phyloP scores from a whole-genome alignment of 2,329 filamentous ascomycete species.

The Sclerotinia minor region DNA sequence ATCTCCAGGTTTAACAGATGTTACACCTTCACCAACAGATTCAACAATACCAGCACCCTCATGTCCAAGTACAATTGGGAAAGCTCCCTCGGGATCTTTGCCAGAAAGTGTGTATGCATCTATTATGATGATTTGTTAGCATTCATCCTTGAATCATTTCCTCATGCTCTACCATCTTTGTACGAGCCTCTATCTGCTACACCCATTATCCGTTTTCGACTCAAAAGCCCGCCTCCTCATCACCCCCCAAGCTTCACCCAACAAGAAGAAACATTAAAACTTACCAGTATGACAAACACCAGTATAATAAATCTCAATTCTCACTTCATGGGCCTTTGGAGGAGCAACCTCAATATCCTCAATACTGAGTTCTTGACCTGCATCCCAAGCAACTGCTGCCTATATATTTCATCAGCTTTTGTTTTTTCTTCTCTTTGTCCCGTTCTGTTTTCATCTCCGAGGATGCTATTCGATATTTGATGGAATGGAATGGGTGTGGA shows the following conservation, averaged over 20 bases:
- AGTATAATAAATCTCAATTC: conserved; percentile 95
- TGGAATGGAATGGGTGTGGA: no score
- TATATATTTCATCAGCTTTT: conserved; percentile 39
- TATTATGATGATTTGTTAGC: conserved; percentile 40
- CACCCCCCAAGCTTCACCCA: background rate
- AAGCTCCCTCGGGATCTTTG: conserved; percentile 94
- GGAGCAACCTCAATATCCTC: conserved; percentile 92
- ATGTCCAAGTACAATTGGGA: conserved; percentile 85
- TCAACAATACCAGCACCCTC: conserved; percentile 91
- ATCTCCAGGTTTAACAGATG: conserved; percentile 89
- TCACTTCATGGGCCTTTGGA: conserved; percentile 89
- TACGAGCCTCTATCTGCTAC: background rate
- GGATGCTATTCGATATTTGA: no score
- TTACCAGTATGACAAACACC: conserved; percentile 97
- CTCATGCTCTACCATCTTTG: background rate
- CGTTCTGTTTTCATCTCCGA: no score
- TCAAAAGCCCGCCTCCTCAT: no score
- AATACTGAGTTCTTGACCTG: conserved; percentile 82
- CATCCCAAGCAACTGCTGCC: conserved; percentile 97
- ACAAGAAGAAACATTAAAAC: conserved; percentile 29
- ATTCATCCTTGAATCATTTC: background rate
- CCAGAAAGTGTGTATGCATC: conserved; percentile 94
- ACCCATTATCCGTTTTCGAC: background rate
- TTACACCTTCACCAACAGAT: conserved; percentile 92
- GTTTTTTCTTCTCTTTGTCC: background rate